Evolutionary conservation across 768 basidiomycete genomes (phyloP).

Genomic region (Tephrocybe sp.): DNA sequence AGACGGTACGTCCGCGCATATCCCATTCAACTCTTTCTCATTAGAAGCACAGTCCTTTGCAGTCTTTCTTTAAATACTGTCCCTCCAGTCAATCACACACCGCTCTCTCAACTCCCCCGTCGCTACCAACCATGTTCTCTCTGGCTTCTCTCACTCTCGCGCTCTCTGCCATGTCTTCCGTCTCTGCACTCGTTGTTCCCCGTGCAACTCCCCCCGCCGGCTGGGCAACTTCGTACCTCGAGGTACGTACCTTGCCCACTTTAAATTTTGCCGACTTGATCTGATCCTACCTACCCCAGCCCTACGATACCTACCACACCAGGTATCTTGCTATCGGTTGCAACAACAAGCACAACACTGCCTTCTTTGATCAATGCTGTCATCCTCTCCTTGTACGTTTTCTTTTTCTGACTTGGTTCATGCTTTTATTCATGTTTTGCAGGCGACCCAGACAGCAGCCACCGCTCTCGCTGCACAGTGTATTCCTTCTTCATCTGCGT

Average conservation of each 20-base stretch:
- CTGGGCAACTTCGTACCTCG: slow-evolving; percentile 48
- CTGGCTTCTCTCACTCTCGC: slow-evolving; percentile 42
- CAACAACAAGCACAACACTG: slow-evolving; percentile 43
- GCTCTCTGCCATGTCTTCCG: slow-evolving; percentile 39
- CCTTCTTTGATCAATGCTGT: slow-evolving; percentile 72
- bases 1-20: slow-evolving; percentile 31
- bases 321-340: slow-evolving; percentile 63
- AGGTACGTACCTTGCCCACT: slow-evolving; percentile 24
- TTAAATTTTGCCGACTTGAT: slow-evolving; percentile 3
- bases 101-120: slow-evolving; percentile 30
- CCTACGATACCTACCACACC: slow-evolving; percentile 55
- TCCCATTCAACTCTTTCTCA: slow-evolving; percentile 30
- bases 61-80: slow-evolving; percentile 24
- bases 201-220: slow-evolving; percentile 39
- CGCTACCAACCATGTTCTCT: slow-evolving; percentile 35
- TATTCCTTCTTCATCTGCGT: slow-evolving; percentile 36
- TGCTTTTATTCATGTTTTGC: slow-evolving; percentile 5
- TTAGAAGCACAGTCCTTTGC: slow-evolving; percentile 26
- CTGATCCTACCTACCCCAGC: slow-evolving; percentile 26
- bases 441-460: slow-evolving; percentile 53
- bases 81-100: slow-evolving; percentile 16
- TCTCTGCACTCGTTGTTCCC: slow-evolving; percentile 39
- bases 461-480: slow-evolving; percentile 53
- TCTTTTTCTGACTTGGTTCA: neutral
- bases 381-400: slow-evolving; percentile 61